These are phyloP conservation scores for Penicillium angulare DNA, from an alignment of 495 filamentous ascomycete species.

Conservation along the genomic window DNA sequence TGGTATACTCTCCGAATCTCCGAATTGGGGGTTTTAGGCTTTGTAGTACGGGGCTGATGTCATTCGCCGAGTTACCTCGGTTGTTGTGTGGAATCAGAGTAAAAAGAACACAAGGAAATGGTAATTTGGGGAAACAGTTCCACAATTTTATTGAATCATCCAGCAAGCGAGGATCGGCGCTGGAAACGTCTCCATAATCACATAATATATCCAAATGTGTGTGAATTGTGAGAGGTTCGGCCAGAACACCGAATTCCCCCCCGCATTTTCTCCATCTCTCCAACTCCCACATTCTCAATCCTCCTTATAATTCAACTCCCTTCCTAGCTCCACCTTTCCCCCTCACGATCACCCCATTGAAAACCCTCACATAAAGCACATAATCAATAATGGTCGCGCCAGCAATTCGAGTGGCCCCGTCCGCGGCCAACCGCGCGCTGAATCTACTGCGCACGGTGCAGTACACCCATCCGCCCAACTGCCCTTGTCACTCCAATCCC, in stretches of 20 bases:
- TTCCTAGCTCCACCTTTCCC: conserved; percentile 10
- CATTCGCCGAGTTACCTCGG: conserved; percentile 3
- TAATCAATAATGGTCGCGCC: conserved; percentile 42
- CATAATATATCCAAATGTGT: too few species aligned
- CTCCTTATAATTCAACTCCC: conserved; percentile 16
- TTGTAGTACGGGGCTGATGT: background rate
- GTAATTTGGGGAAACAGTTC: too few species aligned
- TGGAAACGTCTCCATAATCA: background rate
- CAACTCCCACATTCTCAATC: conserved; percentile 21
- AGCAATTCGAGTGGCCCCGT: conserved; percentile 59
- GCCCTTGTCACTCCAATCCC: conserved; percentile 90
- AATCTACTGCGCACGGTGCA: conserved; percentile 85
- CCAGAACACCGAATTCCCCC: conserved; percentile 24
- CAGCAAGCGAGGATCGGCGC: too few species aligned
- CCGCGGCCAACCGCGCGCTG: conserved; percentile 73
- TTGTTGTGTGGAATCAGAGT: too few species aligned
- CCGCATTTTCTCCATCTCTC: conserved; percentile 29
- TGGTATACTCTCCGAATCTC: background rate
- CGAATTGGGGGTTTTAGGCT: background rate
- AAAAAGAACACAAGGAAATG: too few species aligned
- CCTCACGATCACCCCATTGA: background rate
- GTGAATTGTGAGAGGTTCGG: too few species aligned
- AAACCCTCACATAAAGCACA: conserved; percentile 1
- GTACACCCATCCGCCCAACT: conserved; percentile 83
- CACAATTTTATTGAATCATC: background rate